Evolutionary conservation across 139 green algal species (phyloP), one percentile per base, ranked within the genome.

Genomic region (Coccomyxa sp.): DNA sequence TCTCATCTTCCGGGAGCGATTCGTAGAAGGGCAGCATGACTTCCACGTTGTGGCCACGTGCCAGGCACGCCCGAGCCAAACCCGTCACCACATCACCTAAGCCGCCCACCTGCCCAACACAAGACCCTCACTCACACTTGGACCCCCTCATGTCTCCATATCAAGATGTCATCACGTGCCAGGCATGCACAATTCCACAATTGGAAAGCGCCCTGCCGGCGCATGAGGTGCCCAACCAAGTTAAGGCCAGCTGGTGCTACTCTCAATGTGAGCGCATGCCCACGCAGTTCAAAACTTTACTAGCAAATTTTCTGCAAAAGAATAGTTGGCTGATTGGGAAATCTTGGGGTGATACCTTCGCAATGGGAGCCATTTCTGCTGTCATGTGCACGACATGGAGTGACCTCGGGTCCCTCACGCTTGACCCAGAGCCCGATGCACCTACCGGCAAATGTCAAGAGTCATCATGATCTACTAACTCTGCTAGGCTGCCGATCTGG

Each of bases 51-150:
- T 97, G 94, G 0, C 95, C 95, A 3, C 91, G 85, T 0, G 86
- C 86, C 38, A 91, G 74, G 78, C 88, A 94, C n/a, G 93, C 91
- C 51, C 88, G 86, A 32, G 90, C 88, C 59, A 98, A 87, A 9
- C 95, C 95, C 13, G 91, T 93, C 59, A 98, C 95, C 25, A 99
- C 96, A 83, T 99, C 96, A n/a, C 92, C 96, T 68, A 99, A 88
- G n/a, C 96, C 96, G 14, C 96, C 96, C 0, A 96, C 93, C 92
- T 95, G 88, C 60, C 10, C 59, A n/a, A 1, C 13, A 25, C 76
- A 60, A 21, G 3, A 25, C 30, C 25, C 12, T 25, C 30, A 58
- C 23, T 28, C 25, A 79, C n/a, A n/a, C n/a, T n/a, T n/a, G n/a
- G n/a, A n/a, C n/a, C n/a, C n/a, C n/a, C n/a, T n/a, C n/a, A n/a